Base-by-base conservation (phyloP, 129 eudicot genomes). In the Flaveria ramosissima region DNA sequence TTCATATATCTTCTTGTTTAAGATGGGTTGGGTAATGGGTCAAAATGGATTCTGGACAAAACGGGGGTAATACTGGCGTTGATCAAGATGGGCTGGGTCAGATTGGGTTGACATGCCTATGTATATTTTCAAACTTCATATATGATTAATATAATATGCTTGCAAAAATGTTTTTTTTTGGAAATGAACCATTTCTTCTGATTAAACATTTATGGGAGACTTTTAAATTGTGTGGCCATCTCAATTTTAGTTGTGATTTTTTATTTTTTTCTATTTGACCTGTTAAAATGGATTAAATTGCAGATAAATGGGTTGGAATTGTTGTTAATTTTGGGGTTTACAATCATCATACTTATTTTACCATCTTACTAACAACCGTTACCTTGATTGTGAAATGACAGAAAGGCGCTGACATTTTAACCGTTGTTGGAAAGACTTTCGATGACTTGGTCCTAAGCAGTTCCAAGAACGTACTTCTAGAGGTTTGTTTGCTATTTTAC, bases 391-490 rank as follows among this genome's bases (percentile, higher is more conserved):
- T 62, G 20, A 77, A 65, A 84, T 71, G 59, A 69, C 93, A 93
- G 98, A 77, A 82, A 84, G 89, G 78, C 36, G 82, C 85, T 17
- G 87, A 72, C 84, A 78, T 93, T 78, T 73, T 83, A 72, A 80
- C 89, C 39, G 72, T 91, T 56, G 98, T 93, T 75, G 98, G 98
- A 43, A 93, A 87, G 86, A 85, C 97, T 9, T 93, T 93, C 77
- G 97, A 91, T 68, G 84, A 89, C 9, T 68, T 90, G 86, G 85
- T 93, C 60, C 83, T 93, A 47, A 80, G 78, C 77, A 90, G 81
- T 85, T 80, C 92, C 9, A 82, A 83, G 77, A 93, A 91, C 84
- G 71, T 91, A 81, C 21, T 93, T 78, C 81, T 93, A 45, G 98
- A 93, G 98, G 98, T 93, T 19, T 13, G 77, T 78, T 66, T 36